Percentiles rank a stretch among this genome's conserved stretches.
These are phyloP conservation scores for Phytophthora uliginosa DNA, from an alignment of 352 stramenopile species.

Conservation along the genomic window DNA sequence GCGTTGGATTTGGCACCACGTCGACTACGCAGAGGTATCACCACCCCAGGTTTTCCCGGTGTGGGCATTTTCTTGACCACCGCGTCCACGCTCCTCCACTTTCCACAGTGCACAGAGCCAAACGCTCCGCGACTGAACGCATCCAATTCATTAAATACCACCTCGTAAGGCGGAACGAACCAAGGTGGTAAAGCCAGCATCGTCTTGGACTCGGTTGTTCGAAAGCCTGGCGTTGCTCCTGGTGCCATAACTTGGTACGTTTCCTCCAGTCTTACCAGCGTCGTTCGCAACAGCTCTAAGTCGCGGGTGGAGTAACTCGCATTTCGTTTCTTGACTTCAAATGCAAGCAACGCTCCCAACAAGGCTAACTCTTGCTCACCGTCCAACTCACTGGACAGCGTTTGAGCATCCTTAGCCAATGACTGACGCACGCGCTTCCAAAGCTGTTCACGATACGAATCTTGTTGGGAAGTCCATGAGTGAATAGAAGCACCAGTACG, in stretches of 20 bases:
- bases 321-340: conserved; percentile 37
- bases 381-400: conserved; percentile 21
- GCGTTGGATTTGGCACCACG: conserved; percentile 15
- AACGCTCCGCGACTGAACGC: conserved; percentile 31
- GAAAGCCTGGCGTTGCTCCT: conserved; percentile 1
- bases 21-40: conserved; percentile 15
- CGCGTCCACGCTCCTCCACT: conserved; percentile 37
- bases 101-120: conserved; percentile 37
- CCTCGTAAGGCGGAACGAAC: conserved; percentile 47
- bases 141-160: conserved; percentile 35
- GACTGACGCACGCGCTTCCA: conserved; percentile 35
- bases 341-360: conserved; percentile 23
- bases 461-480: conserved; percentile 27
- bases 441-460: conserved; percentile 27
- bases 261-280: conserved; percentile 29
- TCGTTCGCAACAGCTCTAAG: conserved; percentile 26
- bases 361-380: conserved; percentile 26
- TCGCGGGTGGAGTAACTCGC: conserved; percentile 20
- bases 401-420: conserved; percentile 29
- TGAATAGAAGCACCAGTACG: conserved; percentile 36
- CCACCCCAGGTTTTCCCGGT: conserved; percentile 7
- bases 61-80: conserved; percentile 40
- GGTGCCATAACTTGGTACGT: conserved; percentile 14
- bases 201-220: conserved; percentile 10
- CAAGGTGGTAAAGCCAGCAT: conserved; percentile 23